A percentile compares a stretch with the other conserved stretches of the same genome.
Evolutionary conservation across 371 early-diverging fungal genomes (phyloP).

Genomic region (Cokeromyces recurvatus): DNA sequence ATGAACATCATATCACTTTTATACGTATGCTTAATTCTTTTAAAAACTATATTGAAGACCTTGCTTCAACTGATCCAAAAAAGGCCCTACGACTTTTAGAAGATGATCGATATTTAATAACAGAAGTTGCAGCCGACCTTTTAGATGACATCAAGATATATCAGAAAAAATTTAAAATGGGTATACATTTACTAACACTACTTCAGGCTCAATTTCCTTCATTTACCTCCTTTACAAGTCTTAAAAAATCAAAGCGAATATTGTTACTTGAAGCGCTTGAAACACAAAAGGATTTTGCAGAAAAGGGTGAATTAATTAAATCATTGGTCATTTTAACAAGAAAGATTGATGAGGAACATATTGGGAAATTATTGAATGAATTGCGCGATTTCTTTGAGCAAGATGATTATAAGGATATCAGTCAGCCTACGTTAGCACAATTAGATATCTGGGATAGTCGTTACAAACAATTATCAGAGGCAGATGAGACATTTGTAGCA

Average conservation of each 20-base stretch:
- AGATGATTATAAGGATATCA: constrained; percentile 5
- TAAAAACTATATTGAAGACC: constrained; percentile 45
- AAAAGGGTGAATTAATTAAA: constrained; percentile 12
- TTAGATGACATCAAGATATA: constrained; percentile 40
- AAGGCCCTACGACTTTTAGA: constrained; percentile 46
- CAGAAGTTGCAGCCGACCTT: constrained; percentile 33
- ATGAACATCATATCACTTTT: constrained; percentile 49
- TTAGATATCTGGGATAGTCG: constrained; percentile 16
- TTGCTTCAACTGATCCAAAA: constrained; percentile 37
- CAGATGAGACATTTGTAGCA: constrained; percentile 4
- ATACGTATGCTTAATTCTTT: constrained; percentile 79
- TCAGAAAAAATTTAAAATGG: constrained; percentile 47
- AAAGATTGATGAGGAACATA: constrained; percentile 20
- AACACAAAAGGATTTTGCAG: constrained; percentile 19
- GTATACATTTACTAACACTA: constrained; percentile 44
- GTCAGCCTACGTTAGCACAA: constrained; percentile 5
- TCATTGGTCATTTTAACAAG: constrained; percentile 22
- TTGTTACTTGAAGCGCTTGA: constrained; percentile 52
- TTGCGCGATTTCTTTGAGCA: constrained; percentile 3
- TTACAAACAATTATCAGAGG: constrained; percentile 2
- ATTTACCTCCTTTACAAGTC: constrained; percentile 16
- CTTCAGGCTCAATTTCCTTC: constrained; percentile 48
- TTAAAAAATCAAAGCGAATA: constrained; percentile 46
- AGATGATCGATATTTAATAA: constrained; percentile 50
- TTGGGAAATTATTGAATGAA: constrained; percentile 5